These are phyloP conservation scores for Brassica rapa DNA, from an alignment of 345 rosid species.

Conservation along the genomic window DNA sequence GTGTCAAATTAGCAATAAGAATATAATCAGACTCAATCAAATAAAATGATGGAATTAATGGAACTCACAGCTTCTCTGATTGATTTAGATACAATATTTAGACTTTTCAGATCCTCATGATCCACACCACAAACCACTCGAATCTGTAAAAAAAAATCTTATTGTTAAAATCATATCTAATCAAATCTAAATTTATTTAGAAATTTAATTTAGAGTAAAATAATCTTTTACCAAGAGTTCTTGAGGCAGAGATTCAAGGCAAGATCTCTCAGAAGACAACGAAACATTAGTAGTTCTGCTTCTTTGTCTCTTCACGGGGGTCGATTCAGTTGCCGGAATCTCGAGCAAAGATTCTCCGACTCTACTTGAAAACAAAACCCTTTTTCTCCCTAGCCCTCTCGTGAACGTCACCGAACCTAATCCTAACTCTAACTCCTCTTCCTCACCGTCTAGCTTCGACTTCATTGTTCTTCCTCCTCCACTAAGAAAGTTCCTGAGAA, in stretches of 20 bases:
- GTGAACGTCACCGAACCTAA: slow-evolving; percentile 54
- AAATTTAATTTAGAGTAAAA: background rate
- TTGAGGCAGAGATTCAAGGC: slow-evolving; percentile 70
- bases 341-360: slow-evolving; percentile 23
- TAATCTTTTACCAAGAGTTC: slow-evolving; percentile 60
- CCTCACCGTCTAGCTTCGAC: slow-evolving; percentile 10
- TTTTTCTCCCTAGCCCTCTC: slow-evolving; percentile 69
- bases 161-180: background rate
- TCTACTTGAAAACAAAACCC: slow-evolving; percentile 53
- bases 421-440: slow-evolving; percentile 41
- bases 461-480: slow-evolving; percentile 30
- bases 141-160: slow-evolving; percentile 44
- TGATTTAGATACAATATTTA: slow-evolving; percentile 58
- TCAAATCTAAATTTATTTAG: slow-evolving; percentile 1
- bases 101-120: slow-evolving; percentile 73
- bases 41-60: background rate
- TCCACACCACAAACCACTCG: slow-evolving; percentile 65
- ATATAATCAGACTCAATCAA: background rate
- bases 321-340: slow-evolving; percentile 36
- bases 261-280: slow-evolving; percentile 40
- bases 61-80: slow-evolving; percentile 76
- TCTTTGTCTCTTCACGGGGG: slow-evolving; percentile 58
- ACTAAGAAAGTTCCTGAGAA: background rate
- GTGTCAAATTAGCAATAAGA: background rate
- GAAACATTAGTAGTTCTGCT: slow-evolving; percentile 29